phyloP scores from a whole-genome alignment of 306 rosid genomes.

The Rosa persica region DNA sequence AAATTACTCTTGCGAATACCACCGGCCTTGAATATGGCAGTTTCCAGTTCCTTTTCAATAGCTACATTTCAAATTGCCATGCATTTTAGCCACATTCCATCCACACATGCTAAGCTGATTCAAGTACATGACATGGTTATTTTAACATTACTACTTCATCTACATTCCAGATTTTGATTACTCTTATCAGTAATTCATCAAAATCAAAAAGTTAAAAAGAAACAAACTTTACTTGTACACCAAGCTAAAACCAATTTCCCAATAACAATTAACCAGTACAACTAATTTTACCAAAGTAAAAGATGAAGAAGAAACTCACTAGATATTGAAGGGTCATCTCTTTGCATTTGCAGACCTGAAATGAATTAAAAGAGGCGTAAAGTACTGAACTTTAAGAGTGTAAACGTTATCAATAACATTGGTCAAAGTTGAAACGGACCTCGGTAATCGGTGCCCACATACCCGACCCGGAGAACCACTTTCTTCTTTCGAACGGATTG shows the following conservation, averaged over 20 bases:
- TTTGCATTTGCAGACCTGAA: conserved; percentile 86
- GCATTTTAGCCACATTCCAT: conserved; percentile 29
- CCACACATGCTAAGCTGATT: too few species aligned
- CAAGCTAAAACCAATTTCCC: not conserved
- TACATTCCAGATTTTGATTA: not conserved
- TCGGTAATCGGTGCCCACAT: conserved; percentile 81
- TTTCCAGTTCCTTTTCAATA: conserved; percentile 80
- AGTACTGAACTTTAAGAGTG: not conserved
- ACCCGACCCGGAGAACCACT: conserved; percentile 79
- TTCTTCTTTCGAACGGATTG: conserved; percentile 69
- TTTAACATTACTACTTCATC: not conserved
- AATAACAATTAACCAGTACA: not conserved
- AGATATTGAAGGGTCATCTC: conserved; percentile 51
- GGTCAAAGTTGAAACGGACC: conserved; percentile 39
- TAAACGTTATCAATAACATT: not conserved
- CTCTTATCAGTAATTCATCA: not conserved
- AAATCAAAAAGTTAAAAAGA: too few species aligned
- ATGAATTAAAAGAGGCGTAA: not conserved
- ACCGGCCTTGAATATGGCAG: conserved; percentile 81
- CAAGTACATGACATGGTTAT: not conserved
- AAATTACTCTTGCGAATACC: conserved; percentile 78
- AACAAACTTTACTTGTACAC: not conserved
- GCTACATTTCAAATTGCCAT: conserved; percentile 56
- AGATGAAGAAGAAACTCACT: conserved; percentile 43
- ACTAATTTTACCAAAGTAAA: not conserved